These are phyloP conservation scores for Stagonosporopsis tanaceti DNA, from an alignment of 2,329 filamentous ascomycete species.

Conservation along the genomic window DNA sequence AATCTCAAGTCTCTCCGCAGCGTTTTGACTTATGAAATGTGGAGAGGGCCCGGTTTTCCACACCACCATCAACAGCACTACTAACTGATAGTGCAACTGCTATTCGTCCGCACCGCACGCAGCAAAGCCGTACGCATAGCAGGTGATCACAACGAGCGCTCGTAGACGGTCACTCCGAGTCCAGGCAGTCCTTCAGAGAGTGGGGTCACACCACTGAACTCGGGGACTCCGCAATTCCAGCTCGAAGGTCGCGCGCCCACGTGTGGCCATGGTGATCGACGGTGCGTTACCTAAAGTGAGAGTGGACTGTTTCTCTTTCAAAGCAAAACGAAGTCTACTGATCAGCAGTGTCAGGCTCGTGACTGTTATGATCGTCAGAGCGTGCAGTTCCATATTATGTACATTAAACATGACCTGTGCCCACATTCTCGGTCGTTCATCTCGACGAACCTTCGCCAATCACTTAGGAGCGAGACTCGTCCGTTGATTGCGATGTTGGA, in stretches of 20 bases:
- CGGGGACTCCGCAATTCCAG: conserved; percentile 2
- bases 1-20: conserved; percentile 8
- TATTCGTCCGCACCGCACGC: neutral
- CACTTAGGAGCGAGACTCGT: neutral
- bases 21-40: conserved; percentile 7
- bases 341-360: conserved; percentile 3
- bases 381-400: neutral
- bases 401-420: neutral
- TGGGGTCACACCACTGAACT: neutral
- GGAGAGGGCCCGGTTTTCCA: conserved; percentile 17
- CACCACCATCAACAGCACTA: conserved; percentile 11
- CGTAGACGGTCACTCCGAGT: neutral
- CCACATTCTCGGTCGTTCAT: neutral
- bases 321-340: neutral
- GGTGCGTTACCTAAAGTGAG: neutral
- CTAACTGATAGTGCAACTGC: conserved; percentile 1
- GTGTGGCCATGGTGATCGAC: conserved; percentile 2
- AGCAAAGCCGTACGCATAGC: neutral
- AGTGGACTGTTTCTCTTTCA: neutral
- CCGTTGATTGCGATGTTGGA: neutral
- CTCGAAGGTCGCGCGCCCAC: neutral
- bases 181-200: neutral
- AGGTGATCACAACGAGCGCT: neutral
- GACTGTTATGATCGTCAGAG: neutral
- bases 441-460: neutral